Conservation (phyloP, 169 alveolate genomes). For the Cryptosporidium sp. region DNA sequence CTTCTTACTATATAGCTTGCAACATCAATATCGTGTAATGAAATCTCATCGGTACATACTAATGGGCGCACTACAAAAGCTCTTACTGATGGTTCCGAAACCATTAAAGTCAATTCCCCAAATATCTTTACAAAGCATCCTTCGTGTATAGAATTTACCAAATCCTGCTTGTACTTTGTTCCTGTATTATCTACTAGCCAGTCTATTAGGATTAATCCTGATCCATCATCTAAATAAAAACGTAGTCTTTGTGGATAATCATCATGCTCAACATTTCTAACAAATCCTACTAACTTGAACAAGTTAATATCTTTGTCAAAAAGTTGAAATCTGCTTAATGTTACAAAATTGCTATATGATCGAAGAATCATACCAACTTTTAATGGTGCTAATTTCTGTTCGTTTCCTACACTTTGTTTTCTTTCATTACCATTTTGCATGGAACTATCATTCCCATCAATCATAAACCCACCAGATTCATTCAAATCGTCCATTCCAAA, state of each 20-base stretch:
- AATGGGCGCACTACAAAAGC: slow-evolving; percentile 71
- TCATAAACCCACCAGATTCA: slow-evolving; percentile 62
- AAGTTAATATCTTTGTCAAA: slow-evolving; percentile 50
- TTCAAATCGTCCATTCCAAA: slow-evolving; percentile 57
- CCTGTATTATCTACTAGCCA: slow-evolving; percentile 73
- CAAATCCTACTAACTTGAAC: slow-evolving; percentile 68
- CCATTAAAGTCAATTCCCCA: slow-evolving; percentile 71
- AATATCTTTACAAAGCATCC: slow-evolving; percentile 68
- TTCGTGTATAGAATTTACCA: slow-evolving; percentile 61
- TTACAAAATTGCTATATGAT: slow-evolving; percentile 52
- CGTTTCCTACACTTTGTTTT: slow-evolving; percentile 10
- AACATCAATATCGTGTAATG: slow-evolving; percentile 65
- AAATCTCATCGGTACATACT: slow-evolving; percentile 73
- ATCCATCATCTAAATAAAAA: slow-evolving; percentile 72
- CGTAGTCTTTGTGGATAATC: slow-evolving; percentile 76
- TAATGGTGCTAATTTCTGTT: slow-evolving; percentile 66
- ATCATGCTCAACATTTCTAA: slow-evolving; percentile 52
- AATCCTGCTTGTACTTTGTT: slow-evolving; percentile 59
- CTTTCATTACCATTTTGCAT: slow-evolving; percentile 23
- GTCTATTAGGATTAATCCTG: slow-evolving; percentile 60
- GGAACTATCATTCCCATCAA: slow-evolving; percentile 26
- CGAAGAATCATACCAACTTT: slow-evolving; percentile 57
- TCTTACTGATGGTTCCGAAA: slow-evolving; percentile 71
- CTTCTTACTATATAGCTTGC: slow-evolving; percentile 49
- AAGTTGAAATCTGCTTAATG: slow-evolving; percentile 60